Evolutionary conservation across 768 basidiomycete species (phyloP).

Genomic region (Termitomyces sp.): DNA sequence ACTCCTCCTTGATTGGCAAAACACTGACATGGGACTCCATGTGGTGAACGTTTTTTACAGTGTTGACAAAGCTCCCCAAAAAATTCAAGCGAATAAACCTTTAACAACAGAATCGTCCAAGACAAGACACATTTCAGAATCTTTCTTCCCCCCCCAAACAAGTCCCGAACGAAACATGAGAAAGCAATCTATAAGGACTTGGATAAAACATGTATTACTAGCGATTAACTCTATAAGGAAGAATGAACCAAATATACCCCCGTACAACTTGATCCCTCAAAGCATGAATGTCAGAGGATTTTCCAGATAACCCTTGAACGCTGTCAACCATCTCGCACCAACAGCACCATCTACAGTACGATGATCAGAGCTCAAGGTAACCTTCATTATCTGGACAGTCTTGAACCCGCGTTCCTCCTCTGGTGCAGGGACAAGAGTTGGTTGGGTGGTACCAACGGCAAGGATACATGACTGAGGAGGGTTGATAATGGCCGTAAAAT

Average conservation of each 20-base stretch:
- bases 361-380: slow-evolving; percentile 92
- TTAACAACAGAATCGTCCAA: not conserved
- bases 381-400: slow-evolving; percentile 89
- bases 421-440: slow-evolving; percentile 81
- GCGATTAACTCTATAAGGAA: slow-evolving; percentile 10
- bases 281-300: slow-evolving; percentile 97
- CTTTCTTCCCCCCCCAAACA: not conserved
- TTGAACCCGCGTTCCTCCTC: slow-evolving; percentile 95
- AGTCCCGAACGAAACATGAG: not conserved
- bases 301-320: slow-evolving; percentile 95
- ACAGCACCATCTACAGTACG: slow-evolving; percentile 95
- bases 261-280: slow-evolving; percentile 28
- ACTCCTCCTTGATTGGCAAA: slow-evolving; percentile 22
- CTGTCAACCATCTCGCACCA: slow-evolving; percentile 85
- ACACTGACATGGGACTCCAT: not conserved
- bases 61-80: no score
- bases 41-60: not conserved
- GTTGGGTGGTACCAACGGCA: slow-evolving; percentile 83
- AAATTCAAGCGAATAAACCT: not conserved
- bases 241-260: slow-evolving; percentile 1
- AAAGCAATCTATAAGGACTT: not conserved
- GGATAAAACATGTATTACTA: slow-evolving; percentile 8
- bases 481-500: slow-evolving; percentile 99
- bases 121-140: no score
- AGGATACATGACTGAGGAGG: slow-evolving; percentile 97